phyloP scores from a whole-genome alignment of 176 grass and related monocot genomes.

The Alopecurus myosuroides region DNA sequence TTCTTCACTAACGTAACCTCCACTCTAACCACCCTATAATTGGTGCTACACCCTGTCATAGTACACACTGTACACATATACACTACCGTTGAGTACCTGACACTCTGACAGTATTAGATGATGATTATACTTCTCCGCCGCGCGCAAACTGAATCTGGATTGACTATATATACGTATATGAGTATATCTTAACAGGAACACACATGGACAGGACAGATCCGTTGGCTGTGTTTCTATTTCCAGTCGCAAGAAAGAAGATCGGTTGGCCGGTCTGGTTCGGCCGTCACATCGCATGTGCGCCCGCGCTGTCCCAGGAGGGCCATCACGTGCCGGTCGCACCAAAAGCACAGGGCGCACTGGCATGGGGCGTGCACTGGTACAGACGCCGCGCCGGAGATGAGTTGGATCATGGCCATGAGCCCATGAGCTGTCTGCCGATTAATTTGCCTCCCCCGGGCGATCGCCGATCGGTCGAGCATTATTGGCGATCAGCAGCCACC shows the following conservation, averaged over 20 bases:
- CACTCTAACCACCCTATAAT: conserved; percentile 2
- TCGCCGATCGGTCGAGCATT: background rate
- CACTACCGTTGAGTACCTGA: background rate
- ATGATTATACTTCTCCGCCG: background rate
- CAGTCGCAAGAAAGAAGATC: background rate
- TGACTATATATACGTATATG: background rate
- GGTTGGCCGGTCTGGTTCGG: background rate
- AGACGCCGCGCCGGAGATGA: background rate
- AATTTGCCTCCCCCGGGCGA: background rate
- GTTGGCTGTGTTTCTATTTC: background rate
- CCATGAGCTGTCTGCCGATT: background rate
- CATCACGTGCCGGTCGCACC: background rate
- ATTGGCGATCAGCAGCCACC: background rate
- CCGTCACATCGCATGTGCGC: background rate
- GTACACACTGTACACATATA: background rate
- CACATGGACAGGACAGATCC: background rate
- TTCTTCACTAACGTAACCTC: conserved; percentile 5
- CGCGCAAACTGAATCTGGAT: background rate
- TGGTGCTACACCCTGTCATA: background rate
- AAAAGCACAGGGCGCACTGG: background rate
- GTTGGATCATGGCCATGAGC: background rate
- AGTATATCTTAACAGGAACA: background rate
- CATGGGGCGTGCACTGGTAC: background rate
- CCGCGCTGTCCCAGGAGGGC: background rate
- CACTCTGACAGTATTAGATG: too few relatives aligned